Evolutionary conservation across 78 protist species (phyloP), one percentile per base, ranked within the genome.

Genomic region (Speleostelium caveatum): DNA sequence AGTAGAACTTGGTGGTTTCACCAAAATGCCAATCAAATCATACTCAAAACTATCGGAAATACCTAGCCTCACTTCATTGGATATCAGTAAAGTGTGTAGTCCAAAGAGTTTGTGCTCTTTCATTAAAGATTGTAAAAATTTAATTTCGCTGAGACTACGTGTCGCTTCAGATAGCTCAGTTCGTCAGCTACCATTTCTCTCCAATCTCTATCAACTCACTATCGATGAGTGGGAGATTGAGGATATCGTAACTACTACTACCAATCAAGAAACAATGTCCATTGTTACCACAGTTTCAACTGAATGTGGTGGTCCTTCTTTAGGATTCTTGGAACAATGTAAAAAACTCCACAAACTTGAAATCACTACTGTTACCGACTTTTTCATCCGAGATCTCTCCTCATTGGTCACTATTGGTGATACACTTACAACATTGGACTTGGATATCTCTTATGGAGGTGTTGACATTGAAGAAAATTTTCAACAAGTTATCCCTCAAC

Each of bases 1-100:
- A 24, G n/a, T 83, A 17, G 79, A 83, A 24, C 63, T 83, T 35
- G 91, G 91, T 32, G 91, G 91, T 7, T 83, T 83, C 33, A 10
- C 63, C 22, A 36, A 61, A 24, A 51, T 83, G 10, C 58, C 65
- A 7, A 17, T 60, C 0, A 79, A 83, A 10, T 22, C 65, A 2
- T 69, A 69, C 14, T 17, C 67, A 53, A 83, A 83, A 42, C 12
- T 83, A 26, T 59, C 72, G 8, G 72, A 67, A 22, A 49, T 69
- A 16, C 10, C 19, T 17, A 59, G 30, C 5, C 36, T 83, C 8
- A 21, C n/a, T 4, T 38, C 71, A 22, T 63, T 83, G 28, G 91
- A 83, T 69, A 62, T 83, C n/a, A 69, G 65, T 30, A 75, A 63
- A 6, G 45, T 83, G 4, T 39, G 32, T 26, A 22, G 21, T 1